A percentile compares a stretch with the other conserved stretches of the same genome.
These are phyloP conservation scores for Colletotrichum sp. DNA, from an alignment of 2,329 filamentous ascomycete genomes.

Conservation along the genomic window DNA sequence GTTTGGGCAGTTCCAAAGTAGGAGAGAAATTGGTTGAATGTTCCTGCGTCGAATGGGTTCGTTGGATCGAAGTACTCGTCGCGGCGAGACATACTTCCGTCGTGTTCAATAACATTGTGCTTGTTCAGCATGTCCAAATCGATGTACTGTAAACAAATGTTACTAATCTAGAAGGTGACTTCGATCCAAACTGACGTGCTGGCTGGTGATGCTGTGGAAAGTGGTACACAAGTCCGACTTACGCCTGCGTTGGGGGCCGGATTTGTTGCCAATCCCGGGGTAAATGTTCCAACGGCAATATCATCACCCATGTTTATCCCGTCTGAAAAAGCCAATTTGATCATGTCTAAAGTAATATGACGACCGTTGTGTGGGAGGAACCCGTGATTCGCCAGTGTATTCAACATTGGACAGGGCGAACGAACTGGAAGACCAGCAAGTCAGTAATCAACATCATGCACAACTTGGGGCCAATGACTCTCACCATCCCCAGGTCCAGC, in stretches of 20 bases:
- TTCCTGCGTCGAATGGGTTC: conserved; percentile 53
- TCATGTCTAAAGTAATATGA: conserved; percentile 40
- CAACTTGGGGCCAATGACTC: too few relatives aligned
- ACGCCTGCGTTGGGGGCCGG: conserved; percentile 42
- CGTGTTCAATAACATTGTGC: conserved; percentile 54
- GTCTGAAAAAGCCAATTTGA: conserved; percentile 38
- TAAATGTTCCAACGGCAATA: conserved; percentile 43
- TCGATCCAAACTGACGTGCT: neutral
- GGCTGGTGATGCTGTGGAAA: neutral
- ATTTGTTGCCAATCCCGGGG: conserved; percentile 42
- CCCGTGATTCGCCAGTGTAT: conserved; percentile 54
- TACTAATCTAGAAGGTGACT: neutral
- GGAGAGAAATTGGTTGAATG: conserved; percentile 48
- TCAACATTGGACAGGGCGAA: conserved; percentile 55
- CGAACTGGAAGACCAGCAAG: conserved; percentile 28
- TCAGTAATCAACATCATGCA: neutral
- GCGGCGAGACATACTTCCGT: conserved; percentile 48
- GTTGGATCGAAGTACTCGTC: conserved; percentile 57
- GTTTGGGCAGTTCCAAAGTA: conserved; percentile 47
- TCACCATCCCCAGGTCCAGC: neutral
- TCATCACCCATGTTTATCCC: conserved; percentile 46
- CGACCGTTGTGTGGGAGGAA: conserved; percentile 51
- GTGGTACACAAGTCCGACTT: rapidly evolving
- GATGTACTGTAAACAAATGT: neutral
- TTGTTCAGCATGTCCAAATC: conserved; percentile 42